phyloP scores from a whole-genome alignment of 1,284 basidiomycete genomes.

The Papiliotrema laurentii region DNA sequence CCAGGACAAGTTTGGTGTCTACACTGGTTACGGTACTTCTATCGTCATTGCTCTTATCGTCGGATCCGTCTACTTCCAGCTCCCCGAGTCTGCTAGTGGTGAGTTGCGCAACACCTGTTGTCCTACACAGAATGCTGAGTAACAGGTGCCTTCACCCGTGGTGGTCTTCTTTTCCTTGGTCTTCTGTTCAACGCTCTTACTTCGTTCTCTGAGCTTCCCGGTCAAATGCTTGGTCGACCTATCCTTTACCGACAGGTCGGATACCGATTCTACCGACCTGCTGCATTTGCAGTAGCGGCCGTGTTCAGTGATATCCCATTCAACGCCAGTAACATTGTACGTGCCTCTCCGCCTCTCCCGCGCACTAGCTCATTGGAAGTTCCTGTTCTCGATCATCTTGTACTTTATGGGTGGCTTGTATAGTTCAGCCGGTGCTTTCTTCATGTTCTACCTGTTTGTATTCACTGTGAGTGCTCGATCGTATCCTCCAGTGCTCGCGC shows the following conservation, averaged over 20 bases:
- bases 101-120: too few relatives aligned
- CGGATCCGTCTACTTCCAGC: slow-evolving; percentile 69
- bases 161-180: slow-evolving; percentile 72
- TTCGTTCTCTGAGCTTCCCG: slow-evolving; percentile 56
- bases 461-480: slow-evolving; percentile 13
- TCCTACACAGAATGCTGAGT: too few relatives aligned
- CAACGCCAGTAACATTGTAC: slow-evolving; percentile 47
- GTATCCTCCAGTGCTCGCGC: too few relatives aligned
- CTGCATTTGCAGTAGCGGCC: slow-evolving; percentile 39
- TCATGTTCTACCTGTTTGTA: slow-evolving; percentile 47
- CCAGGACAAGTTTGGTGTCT: slow-evolving; percentile 77
- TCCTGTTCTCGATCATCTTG: slow-evolving; percentile 51
- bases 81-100: slow-evolving; percentile 69
- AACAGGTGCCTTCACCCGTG: slow-evolving; percentile 82
- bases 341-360: neutral
- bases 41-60: slow-evolving; percentile 61
- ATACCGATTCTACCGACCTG: slow-evolving; percentile 74
- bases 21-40: slow-evolving; percentile 62
- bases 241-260: slow-evolving; percentile 59
- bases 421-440: slow-evolving; percentile 51
- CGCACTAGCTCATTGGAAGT: neutral
- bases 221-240: slow-evolving; percentile 62
- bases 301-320: slow-evolving; percentile 52
- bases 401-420: slow-evolving; percentile 51
- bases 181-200: slow-evolving; percentile 61